These are phyloP conservation scores for Aspergillus hortae DNA, from an alignment of 2,329 filamentous ascomycete genomes.

Conservation along the genomic window DNA sequence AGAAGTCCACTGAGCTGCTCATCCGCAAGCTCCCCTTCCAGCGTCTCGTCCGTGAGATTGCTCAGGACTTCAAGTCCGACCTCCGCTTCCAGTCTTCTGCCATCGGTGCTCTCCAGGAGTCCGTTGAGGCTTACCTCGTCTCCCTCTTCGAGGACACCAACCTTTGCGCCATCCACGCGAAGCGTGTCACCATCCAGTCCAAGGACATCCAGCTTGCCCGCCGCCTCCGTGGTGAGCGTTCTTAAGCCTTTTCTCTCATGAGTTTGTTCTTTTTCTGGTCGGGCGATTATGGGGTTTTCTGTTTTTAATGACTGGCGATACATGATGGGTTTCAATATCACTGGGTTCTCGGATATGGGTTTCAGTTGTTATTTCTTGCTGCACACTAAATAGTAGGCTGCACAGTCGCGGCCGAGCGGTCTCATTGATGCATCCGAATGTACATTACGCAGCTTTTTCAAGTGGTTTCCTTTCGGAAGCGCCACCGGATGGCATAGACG, in stretches of 20 bases:
- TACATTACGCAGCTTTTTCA: slow-evolving; percentile 31
- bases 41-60: slow-evolving; percentile 94
- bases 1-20: slow-evolving; percentile 93
- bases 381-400: slow-evolving; percentile 30
- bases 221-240: slow-evolving; percentile 89
- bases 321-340: slow-evolving; percentile 43
- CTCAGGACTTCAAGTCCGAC: slow-evolving; percentile 91
- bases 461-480: slow-evolving; percentile 27
- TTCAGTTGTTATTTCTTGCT: slow-evolving; percentile 26
- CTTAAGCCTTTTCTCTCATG: slow-evolving; percentile 51
- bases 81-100: slow-evolving; percentile 98
- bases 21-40: slow-evolving; percentile 98
- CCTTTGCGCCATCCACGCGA: slow-evolving; percentile 97
- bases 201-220: slow-evolving; percentile 98
- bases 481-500: slow-evolving; percentile 34
- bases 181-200: slow-evolving; percentile 91
- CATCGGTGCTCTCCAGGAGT: slow-evolving; percentile 96
- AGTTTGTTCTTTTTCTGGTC: slow-evolving; percentile 29
- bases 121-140: slow-evolving; percentile 97
- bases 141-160: slow-evolving; percentile 98
- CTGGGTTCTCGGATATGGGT: slow-evolving; percentile 38
- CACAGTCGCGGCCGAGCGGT: slow-evolving; percentile 22
- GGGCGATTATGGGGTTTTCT: slow-evolving; percentile 39
- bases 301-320: slow-evolving; percentile 42
- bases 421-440: slow-evolving; percentile 28